A percentile compares a stretch with the other conserved stretches of the same genome.
phyloP scores from a whole-genome alignment of 129 eudicot genomes.

The Flaveria bidentis region DNA sequence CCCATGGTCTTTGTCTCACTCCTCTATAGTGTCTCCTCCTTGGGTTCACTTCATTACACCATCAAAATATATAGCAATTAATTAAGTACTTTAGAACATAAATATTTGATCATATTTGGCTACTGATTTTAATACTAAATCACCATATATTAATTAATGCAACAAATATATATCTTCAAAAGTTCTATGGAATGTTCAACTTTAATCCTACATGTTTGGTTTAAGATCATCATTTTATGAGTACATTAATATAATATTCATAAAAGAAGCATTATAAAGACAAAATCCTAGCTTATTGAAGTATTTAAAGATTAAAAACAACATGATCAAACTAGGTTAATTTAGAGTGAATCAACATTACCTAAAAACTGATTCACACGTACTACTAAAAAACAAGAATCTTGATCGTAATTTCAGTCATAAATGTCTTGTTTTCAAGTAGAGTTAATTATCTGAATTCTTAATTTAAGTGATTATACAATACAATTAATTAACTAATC shows the following conservation, averaged over 20 bases:
- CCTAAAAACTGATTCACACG: neutral
- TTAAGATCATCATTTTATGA: neutral
- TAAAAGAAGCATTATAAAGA: neutral
- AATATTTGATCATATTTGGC: neutral
- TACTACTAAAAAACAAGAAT: too few relatives aligned
- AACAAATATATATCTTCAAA: neutral
- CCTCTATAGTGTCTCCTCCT: constrained; percentile 76
- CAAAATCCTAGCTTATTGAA: neutral
- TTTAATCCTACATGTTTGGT: neutral
- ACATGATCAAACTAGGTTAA: neutral
- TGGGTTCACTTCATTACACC: constrained; percentile 26
- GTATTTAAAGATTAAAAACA: neutral
- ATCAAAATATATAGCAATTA: constrained; percentile 7
- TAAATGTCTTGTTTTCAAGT: too few relatives aligned
- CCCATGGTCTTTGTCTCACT: constrained; percentile 90
- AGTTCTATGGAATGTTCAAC: neutral
- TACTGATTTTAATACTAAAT: neutral
- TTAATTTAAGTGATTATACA: neutral
- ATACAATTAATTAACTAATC: neutral
- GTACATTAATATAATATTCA: neutral
- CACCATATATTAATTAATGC: neutral
- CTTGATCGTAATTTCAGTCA: too few relatives aligned
- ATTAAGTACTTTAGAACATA: neutral
- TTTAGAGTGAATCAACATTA: constrained; percentile 7
- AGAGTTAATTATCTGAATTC: neutral